phyloP scores from a whole-genome alignment of 2,329 filamentous ascomycete species.

The Cercospora sesami region DNA sequence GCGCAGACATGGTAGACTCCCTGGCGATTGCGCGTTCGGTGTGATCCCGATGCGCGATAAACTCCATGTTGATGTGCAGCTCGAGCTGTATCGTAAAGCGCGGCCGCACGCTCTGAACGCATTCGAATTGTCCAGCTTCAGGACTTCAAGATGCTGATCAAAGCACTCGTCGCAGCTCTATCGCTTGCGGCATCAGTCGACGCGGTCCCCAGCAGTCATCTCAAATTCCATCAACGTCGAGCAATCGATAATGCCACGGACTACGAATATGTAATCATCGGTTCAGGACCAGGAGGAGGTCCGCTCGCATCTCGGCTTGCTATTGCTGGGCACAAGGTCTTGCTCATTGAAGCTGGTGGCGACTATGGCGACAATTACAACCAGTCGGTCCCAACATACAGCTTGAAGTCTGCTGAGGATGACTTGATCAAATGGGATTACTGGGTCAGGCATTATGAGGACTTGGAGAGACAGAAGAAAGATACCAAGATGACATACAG shows the following conservation, averaged over 20 bases:
- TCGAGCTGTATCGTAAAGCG: not conserved
- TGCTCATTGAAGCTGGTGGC: slow-evolving; percentile 62
- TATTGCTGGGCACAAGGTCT: slow-evolving; percentile 58
- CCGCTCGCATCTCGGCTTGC: slow-evolving; percentile 61
- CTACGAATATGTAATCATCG: slow-evolving; percentile 65
- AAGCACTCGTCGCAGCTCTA: not conserved
- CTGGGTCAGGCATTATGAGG: slow-evolving; percentile 63
- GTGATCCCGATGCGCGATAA: not conserved
- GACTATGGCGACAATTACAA: slow-evolving; percentile 53
- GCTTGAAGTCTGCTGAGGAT: slow-evolving; percentile 57
- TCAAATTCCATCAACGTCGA: not conserved
- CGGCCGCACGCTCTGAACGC: not conserved
- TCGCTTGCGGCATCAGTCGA: not conserved
- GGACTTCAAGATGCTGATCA: slow-evolving; percentile 5
- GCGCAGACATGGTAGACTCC: not conserved
- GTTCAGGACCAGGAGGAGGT: slow-evolving; percentile 61
- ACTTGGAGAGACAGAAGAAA: slow-evolving; percentile 54
- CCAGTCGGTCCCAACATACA: slow-evolving; percentile 58
- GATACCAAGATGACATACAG: slow-evolving; percentile 62
- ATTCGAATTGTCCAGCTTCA: not conserved
- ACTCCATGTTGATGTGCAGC: not conserved
- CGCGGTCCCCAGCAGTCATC: slow-evolving; percentile 4
- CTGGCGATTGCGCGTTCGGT: not conserved
- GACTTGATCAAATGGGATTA: slow-evolving; percentile 62
- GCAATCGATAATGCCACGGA: slow-evolving; percentile 13